phyloP scores from a whole-genome alignment of 768 basidiomycete genomes.

The Candolleomyces eurysporus region DNA sequence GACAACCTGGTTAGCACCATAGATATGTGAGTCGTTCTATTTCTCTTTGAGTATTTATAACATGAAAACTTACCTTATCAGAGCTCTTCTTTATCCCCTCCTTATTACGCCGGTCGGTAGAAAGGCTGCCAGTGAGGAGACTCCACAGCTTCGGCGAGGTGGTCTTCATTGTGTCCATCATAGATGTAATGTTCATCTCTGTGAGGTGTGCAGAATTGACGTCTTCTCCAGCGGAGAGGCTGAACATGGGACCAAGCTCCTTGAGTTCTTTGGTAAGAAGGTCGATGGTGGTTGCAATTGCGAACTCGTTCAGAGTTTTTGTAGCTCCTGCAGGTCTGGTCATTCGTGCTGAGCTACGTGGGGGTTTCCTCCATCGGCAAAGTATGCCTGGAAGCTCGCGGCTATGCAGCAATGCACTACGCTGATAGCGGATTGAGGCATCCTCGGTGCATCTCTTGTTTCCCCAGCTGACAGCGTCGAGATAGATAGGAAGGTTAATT shows the following conservation, averaged over 20 bases:
- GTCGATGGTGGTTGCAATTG: not conserved
- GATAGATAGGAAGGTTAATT: not conserved
- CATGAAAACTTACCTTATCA: not conserved
- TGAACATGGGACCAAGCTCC: not conserved
- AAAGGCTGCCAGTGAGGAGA: not conserved
- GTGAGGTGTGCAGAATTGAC: not conserved
- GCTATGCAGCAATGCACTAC: not conserved
- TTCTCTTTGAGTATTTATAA: not conserved
- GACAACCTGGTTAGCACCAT: constrained; percentile 18
- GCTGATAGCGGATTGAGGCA: not conserved
- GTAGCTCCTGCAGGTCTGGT: not conserved
- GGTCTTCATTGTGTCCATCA: not conserved
- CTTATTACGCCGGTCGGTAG: not conserved
- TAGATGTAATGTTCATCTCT: not conserved
- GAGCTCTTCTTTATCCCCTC: not conserved
- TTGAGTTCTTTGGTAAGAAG: not conserved
- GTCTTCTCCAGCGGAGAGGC: not conserved
- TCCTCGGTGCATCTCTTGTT: not conserved
- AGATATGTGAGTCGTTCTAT: no score
- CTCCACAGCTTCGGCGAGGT: not conserved
- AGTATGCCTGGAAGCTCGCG: not conserved
- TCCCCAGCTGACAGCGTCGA: not conserved
- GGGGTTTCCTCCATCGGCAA: not conserved
- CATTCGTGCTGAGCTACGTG: not conserved
- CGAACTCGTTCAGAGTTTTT: not conserved